phyloP scores from a whole-genome alignment of 306 rosid genomes.

The Castanopsis chinensis region DNA sequence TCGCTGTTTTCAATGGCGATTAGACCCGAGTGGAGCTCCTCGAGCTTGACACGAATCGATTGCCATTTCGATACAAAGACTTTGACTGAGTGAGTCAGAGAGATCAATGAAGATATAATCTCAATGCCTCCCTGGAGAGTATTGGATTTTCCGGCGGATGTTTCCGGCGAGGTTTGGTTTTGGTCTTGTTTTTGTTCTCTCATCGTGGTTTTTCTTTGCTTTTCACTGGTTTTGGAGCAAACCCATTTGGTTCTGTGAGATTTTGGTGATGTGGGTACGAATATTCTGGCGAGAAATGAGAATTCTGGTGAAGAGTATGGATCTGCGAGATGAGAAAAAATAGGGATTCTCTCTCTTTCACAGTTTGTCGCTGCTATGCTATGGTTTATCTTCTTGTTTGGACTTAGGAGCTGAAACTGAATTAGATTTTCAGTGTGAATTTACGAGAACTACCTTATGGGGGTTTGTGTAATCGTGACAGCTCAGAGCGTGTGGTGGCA shows the following conservation, averaged over 20 bases:
- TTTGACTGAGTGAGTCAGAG: constrained; percentile 58
- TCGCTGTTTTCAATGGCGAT: constrained; percentile 58
- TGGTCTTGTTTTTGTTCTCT: constrained; percentile 33
- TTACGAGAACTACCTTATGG: constrained; percentile 35
- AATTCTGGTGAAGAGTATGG: constrained; percentile 4
- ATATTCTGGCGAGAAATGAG: constrained; percentile 35
- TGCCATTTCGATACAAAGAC: constrained; percentile 84
- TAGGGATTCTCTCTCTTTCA: background rate
- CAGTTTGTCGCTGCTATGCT: constrained; percentile 21
- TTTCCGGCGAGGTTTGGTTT: constrained; percentile 27
- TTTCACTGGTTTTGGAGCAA: constrained; percentile 26
- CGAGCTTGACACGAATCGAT: constrained; percentile 58
- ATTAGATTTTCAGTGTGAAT: constrained; percentile 14
- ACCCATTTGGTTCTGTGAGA: constrained; percentile 34
- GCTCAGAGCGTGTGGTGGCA: background rate
- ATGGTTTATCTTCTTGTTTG: constrained; percentile 25
- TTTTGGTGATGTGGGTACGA: constrained; percentile 17
- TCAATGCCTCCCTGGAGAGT: constrained; percentile 42
- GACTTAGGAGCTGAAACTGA: constrained; percentile 20
- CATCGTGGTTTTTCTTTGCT: constrained; percentile 33
- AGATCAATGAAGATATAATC: constrained; percentile 51
- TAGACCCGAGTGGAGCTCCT: constrained; percentile 56
- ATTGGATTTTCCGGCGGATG: constrained; percentile 19
- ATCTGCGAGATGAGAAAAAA: constrained; percentile 17
- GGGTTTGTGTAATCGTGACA: background rate